Evolutionary conservation across 306 rosid species (phyloP).

Genomic region (Medicago ruthenica): DNA sequence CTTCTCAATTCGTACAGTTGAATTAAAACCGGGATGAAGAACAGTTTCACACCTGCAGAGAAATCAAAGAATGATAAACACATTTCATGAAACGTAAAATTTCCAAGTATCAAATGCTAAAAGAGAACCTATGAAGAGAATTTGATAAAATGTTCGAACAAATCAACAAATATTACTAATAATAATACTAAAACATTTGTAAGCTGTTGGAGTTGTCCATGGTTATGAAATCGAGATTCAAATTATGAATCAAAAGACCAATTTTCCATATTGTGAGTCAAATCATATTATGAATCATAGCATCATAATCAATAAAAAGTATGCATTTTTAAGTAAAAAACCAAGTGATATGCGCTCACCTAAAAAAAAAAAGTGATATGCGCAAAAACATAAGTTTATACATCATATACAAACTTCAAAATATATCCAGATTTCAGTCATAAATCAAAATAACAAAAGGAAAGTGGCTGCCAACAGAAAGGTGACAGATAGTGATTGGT

Average conservation of each 20-base stretch:
- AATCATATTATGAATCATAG: neutral
- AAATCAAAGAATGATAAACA: constrained; percentile 24
- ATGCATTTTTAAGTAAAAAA: neutral
- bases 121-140: neutral
- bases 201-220: constrained; percentile 5
- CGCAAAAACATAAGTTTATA: neutral
- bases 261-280: neutral
- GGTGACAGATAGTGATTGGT: neutral
- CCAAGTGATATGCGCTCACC: neutral
- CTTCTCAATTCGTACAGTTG: constrained; percentile 69
- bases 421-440: neutral
- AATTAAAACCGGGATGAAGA: constrained; percentile 77
- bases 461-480: neutral
- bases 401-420: neutral
- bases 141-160: neutral
- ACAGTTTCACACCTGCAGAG: constrained; percentile 71
- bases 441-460: neutral
- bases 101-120: constrained; percentile 8
- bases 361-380: neutral
- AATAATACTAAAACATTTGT: neutral
- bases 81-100: neutral
- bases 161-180: neutral
- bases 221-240: neutral
- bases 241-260: neutral
- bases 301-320: too few relatives aligned